Base-by-base conservation (phyloP, 495 filamentous ascomycete genomes). In the Aspergillus bridgeri region DNA sequence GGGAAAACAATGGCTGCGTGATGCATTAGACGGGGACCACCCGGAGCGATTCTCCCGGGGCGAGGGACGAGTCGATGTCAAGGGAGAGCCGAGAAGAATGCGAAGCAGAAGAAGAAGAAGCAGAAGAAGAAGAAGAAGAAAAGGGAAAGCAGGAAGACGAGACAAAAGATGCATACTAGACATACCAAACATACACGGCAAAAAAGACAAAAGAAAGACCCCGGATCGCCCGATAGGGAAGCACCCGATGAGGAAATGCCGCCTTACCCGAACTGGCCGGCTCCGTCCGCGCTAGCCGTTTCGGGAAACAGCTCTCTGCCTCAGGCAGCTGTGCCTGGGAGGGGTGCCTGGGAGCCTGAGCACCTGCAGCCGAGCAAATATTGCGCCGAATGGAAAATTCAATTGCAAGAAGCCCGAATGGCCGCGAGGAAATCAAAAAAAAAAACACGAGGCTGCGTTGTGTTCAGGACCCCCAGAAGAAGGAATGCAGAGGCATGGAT, bases 161-260 rank as follows among this genome's bases (percentile, higher is more conserved):
- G 17, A 50, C 17, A 29, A 19, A 7, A 23, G 11, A 24, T 8
- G 22, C 1, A 22, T 6, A 7, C 22, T 8, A 50, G 15, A 9
- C 19, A 50, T 24, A 24, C 24, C n/a, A 49, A 52, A 52, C n/a
- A n/a, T n/a, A n/a, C n/a, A n/a, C n/a, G n/a, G 20, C 17, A 33
- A 18, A 43, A 53, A 8, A 53, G 17, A 21, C 9, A 18, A 43
- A 53, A 24, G 24, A 22, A 43, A 53, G 5, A 15, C 53, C 48
- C 51, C 56, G 52, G 51, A 62, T 62, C 53, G 53, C 65, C 63
- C 51, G 64, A 66, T 60, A 66, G 67, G 66, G 59, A 68, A 61
- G 46, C 50, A 49, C 61, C 60, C 51, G 45, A 58, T 53, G 38
- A 29, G 47, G 52, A 48, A 47, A 48, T 42, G 25, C 58, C 45